These are phyloP conservation scores for Pseudomicrostroma phylloplanum DNA, from an alignment of 1,284 basidiomycete species.

Conservation along the genomic window DNA sequence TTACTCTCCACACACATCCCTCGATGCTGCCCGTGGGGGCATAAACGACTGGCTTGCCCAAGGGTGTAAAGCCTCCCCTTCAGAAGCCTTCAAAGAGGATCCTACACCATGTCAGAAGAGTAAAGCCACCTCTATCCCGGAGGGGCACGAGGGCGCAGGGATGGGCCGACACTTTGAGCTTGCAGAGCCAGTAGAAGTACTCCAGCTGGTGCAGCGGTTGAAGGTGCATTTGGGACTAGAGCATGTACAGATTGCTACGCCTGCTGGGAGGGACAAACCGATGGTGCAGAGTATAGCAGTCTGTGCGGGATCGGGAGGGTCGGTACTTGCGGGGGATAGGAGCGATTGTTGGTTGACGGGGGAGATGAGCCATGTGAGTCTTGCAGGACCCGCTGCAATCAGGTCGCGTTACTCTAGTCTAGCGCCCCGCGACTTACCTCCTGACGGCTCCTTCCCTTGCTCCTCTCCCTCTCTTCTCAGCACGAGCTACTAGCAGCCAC, in stretches of 20 bases:
- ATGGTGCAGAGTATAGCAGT: constrained; percentile 26
- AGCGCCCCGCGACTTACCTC: too few relatives aligned
- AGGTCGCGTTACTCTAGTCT: too few relatives aligned
- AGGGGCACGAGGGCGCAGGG: not conserved
- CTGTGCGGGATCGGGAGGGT: constrained; percentile 43
- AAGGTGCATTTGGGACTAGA: not conserved
- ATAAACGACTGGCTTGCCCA: constrained; percentile 61
- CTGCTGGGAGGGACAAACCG: not conserved
- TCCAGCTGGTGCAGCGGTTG: not conserved
- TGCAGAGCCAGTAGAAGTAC: not conserved
- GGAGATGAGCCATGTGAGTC: constrained; percentile 38
- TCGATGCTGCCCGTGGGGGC: constrained; percentile 74
- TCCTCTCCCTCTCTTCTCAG: constrained; percentile 18
- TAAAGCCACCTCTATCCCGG: not conserved
- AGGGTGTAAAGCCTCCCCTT: not conserved
- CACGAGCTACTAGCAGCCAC: constrained; percentile 46
- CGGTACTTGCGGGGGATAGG: constrained; percentile 28
- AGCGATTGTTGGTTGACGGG: constrained; percentile 43
- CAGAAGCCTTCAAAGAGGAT: too few relatives aligned
- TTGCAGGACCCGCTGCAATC: too few relatives aligned
- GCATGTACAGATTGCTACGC: constrained; percentile 1
- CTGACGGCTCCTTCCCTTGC: not conserved
- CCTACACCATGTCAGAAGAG: not conserved
- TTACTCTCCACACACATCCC: constrained; percentile 77
- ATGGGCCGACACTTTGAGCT: not conserved